A percentile compares a stretch with the other conserved stretches of the same genome.
phyloP scores from a whole-genome alignment of 139 green algal species.

The Chara braunii region DNA sequence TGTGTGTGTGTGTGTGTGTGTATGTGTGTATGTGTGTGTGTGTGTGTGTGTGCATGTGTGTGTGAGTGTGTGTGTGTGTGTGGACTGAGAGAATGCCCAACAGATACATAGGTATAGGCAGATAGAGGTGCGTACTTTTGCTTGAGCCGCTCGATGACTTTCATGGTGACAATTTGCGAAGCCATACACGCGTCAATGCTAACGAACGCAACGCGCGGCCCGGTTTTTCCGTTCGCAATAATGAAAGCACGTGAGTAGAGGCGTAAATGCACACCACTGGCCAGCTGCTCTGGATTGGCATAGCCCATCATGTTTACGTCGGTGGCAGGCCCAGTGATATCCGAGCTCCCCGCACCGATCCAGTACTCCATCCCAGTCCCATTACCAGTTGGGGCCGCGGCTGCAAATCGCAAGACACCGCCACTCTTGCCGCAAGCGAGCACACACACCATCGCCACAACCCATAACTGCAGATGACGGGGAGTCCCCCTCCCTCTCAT shows the following conservation, averaged over 20 bases:
- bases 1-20: background rate
- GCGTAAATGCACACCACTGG: slow-evolving; percentile 63
- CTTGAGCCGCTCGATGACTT: slow-evolving; percentile 51
- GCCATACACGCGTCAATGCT: slow-evolving; percentile 79
- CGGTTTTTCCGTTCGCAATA: slow-evolving; percentile 45
- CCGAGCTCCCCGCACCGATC: slow-evolving; percentile 6
- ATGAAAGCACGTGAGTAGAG: slow-evolving; percentile 66
- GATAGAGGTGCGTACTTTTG: background rate
- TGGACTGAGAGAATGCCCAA: background rate
- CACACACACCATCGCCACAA: no score
- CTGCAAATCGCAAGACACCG: no score
- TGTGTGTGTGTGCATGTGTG: background rate
- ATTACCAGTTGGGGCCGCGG: no score
- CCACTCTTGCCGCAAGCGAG: no score
- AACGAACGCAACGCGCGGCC: slow-evolving; percentile 65
- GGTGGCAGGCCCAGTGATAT: slow-evolving; percentile 36
- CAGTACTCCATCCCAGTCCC: slow-evolving; percentile 1
- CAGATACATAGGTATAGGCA: background rate
- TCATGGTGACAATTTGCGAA: slow-evolving; percentile 66
- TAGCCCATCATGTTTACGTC: slow-evolving; percentile 86
- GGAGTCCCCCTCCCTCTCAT: no score
- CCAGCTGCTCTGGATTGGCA: slow-evolving; percentile 60
- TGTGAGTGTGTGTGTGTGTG: background rate
- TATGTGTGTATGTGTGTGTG: background rate
- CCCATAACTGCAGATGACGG: no score